Base-by-base conservation (phyloP, 495 filamentous ascomycete species). In the Aspergillus ellipticus region DNA sequence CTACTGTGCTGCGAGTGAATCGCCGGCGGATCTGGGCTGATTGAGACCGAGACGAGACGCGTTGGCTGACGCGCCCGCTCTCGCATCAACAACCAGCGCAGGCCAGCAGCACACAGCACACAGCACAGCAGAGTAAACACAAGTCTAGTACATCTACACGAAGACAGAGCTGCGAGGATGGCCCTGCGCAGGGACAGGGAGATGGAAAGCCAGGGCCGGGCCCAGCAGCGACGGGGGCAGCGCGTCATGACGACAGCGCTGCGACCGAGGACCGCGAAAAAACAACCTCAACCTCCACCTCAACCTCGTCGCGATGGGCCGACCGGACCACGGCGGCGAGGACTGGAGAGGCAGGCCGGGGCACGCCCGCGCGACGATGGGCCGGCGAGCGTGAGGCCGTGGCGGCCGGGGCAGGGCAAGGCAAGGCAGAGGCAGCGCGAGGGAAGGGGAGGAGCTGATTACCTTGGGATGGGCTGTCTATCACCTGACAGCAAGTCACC, bases 401-500 rank as follows among this genome's bases (percentile, higher is more conserved):
- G 47, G 57, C 16, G 19, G n/a, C 22, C 16, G 31, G 48, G 48
- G 43, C 9, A 28, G 22, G 24, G 22, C 22, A 24, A 53, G 24
- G 29, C 50, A 57, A 26, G 47, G 51, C n/a, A 42, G 35, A 56
- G 16, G 39, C 51, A 45, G n/a, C n/a, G n/a, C n/a, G 49, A 59
- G 51, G 56, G 57, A 41, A 51, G 58, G 50, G 45, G 24, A 57
- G 54, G 60, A 60, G 61, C 68, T 56, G 71, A 28, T 48, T 78
- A 74, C 73, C 74, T 75, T 74, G 67, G 67, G 69, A 73, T 72
- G 72, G 69, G 68, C 66, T 67, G 57, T 75, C 68, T 78, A 78
- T 78, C 75, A 78, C 75, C 75, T 78, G 75, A 78, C 75, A 71
- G 61, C 63, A 78, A 74, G 75, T 78, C 74, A 78, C 75, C 74